Base-by-base conservation (phyloP, 1,284 basidiomycete species). In the Heterobasidion irregulare region DNA sequence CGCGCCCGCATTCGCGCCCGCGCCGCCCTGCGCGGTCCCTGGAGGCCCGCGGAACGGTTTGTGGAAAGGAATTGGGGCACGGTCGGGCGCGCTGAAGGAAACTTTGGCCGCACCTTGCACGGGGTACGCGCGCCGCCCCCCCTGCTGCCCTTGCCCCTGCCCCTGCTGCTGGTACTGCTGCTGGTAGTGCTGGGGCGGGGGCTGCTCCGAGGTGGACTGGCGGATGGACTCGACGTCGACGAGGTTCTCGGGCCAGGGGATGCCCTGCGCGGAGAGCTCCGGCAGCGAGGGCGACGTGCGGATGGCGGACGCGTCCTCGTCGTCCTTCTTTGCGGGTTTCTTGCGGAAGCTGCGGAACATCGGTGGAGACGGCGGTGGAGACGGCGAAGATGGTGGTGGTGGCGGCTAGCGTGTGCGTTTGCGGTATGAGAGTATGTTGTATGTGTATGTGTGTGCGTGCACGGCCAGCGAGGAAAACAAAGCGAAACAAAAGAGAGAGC, bases 301-400 rank as follows among this genome's bases (percentile, higher is more conserved):
- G 59, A 84, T 75, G 57, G 76, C 70, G 43, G 71, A 60, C 59
- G 74, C 75, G 61, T 75, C 62, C 49, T 65, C 53, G 61, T 66
- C 71, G 69, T 79, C 69, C 61, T 69, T 72, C 26, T 26, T 26
- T 26, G 26, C 26, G 56, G 62, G 62, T 57, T 66, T 64, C 68
- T 82, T 86, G 61, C 86, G 80, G 58, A 87, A 83, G 66, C 85
- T 84, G 59, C 83, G 83, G 71, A 91, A 89, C 82, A 91, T 89
- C 62, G 66, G 57, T 53, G 58, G 49, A 47, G n/a, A n/a, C n/a
- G 55, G 44, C 47, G 4, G 41, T 4, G 12, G 0, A 3, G 41
- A 16, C 16, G 41, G 12, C 7, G 41, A 5, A 44, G 41, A 26
- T 6, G 16, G 6, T 44, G 12, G 41, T 44, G 41, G 41, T 44